Evolutionary conservation across 345 rosid genomes (phyloP), one percentile per base, ranked within the genome.

Genomic region (Camelina laxa): DNA sequence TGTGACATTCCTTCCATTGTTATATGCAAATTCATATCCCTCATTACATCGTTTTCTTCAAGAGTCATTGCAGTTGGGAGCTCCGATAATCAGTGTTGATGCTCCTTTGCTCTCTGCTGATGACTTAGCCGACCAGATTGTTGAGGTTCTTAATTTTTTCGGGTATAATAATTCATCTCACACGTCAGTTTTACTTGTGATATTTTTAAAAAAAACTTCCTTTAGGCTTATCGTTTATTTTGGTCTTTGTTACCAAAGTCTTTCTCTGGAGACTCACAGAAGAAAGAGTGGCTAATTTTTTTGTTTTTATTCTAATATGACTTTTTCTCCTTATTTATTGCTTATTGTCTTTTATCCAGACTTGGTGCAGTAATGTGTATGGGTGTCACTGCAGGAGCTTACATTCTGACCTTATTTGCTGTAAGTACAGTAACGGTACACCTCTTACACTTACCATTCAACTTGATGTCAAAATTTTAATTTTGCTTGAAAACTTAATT

Each of bases 381-480:
- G 96, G 99, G 99, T 63, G 98, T 92, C 72, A 89, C 95, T 49
- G 96, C 97, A 31, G 99, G 99, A 81, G 99, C 99, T 17, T 92
- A 96, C 79, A 77, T 92, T 81, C 89, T 96, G 73, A 88, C 98
- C 45, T 72, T 91, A 36, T 96, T 96, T 81, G 96, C 99, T 62
- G 99, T 96, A 82, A 83, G 96, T 72, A 57, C 56, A 33, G 55
- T 48, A 41, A 74, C 7, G 13, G 14, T 30, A 9, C 24, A 4
- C 41, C 15, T 41, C 49, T 60, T 9, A 17, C 10, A 65, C 36
- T 30, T 38, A 31, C 67, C 15, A 45, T 61, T 38, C 44, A n/a
- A 24, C 24, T 33, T 42, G 54, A n/a, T 60, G 5, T 66, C 53
- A 10, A 11, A 5, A 1, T 44, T 41, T 53, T 50, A 48, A 54